Percentiles rank a stretch among this genome's conserved stretches.
These are phyloP conservation scores for Colletotrichum tropicicola DNA, from an alignment of 2,329 filamentous ascomycete species.

Conservation along the genomic window DNA sequence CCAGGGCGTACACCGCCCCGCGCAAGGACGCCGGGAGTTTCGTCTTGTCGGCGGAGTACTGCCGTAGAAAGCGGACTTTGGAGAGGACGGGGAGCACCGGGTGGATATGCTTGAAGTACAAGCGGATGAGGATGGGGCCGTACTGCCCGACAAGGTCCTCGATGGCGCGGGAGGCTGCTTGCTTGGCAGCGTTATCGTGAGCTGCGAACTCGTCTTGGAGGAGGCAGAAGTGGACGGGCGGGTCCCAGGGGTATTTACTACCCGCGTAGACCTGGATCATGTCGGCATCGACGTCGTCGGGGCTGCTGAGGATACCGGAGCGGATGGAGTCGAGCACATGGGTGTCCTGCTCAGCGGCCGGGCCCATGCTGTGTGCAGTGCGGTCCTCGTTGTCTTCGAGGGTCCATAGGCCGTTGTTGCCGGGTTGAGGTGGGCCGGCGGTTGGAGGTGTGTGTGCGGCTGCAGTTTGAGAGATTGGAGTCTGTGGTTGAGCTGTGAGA, in stretches of 20 bases:
- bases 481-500: neutral
- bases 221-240: constrained; percentile 55
- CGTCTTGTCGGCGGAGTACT: constrained; percentile 46
- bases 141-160: constrained; percentile 51
- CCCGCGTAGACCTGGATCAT: constrained; percentile 52
- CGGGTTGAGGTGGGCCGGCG: neutral
- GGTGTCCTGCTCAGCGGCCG: constrained; percentile 55
- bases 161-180: constrained; percentile 49
- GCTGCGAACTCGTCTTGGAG: constrained; percentile 54
- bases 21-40: constrained; percentile 53
- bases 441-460: no score
- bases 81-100: constrained; percentile 53
- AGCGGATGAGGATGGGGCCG: constrained; percentile 49
- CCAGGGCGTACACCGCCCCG: constrained; percentile 54
- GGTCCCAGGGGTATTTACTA: constrained; percentile 41
- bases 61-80: constrained; percentile 51
- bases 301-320: constrained; percentile 55
- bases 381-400: constrained; percentile 51
- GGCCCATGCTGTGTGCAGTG: constrained; percentile 55
- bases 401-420: constrained; percentile 34
- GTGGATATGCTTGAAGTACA: constrained; percentile 57
- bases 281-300: constrained; percentile 51
- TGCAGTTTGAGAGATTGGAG: no score
- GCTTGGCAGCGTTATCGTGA: constrained; percentile 47
- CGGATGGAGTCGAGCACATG: constrained; percentile 56